Evolutionary conservation across 2,329 filamentous ascomycete species (phyloP).

Genomic region (Cercospora brassicicola): DNA sequence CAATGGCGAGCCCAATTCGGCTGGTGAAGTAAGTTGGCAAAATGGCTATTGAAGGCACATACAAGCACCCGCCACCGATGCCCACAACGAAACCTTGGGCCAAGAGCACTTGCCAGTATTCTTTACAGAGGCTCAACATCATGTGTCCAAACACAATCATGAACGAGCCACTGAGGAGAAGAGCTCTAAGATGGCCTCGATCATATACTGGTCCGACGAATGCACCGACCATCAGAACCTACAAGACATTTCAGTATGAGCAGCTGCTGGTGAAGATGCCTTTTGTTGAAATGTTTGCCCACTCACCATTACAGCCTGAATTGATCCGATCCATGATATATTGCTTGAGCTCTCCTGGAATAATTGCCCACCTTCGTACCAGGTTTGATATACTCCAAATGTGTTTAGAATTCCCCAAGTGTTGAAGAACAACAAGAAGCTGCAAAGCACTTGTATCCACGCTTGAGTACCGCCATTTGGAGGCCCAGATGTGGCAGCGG

Average conservation of each 20-base stretch:
- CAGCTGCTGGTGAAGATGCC: background rate
- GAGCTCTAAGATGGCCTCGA: slow-evolving; percentile 48
- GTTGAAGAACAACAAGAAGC: slow-evolving; percentile 52
- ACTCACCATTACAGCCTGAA: slow-evolving; percentile 48
- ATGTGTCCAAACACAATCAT: slow-evolving; percentile 53
- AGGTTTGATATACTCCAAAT: slow-evolving; percentile 52
- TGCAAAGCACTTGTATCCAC: slow-evolving; percentile 51
- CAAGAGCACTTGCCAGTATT: slow-evolving; percentile 54
- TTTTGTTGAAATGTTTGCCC: background rate
- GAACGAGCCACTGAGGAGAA: slow-evolving; percentile 47
- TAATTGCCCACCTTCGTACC: slow-evolving; percentile 49
- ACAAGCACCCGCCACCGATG: slow-evolving; percentile 47
- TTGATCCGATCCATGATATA: slow-evolving; percentile 48
- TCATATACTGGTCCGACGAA: slow-evolving; percentile 54
- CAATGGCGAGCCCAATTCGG: slow-evolving; percentile 48
- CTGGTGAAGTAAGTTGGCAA: slow-evolving; percentile 52
- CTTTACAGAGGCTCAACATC: slow-evolving; percentile 51
- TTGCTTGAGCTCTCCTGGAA: slow-evolving; percentile 32
- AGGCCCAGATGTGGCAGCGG: background rate
- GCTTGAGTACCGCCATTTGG: slow-evolving; percentile 46
- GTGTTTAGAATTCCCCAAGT: slow-evolving; percentile 50
- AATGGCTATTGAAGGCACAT: slow-evolving; percentile 50
- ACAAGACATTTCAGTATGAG: background rate
- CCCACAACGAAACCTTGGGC: slow-evolving; percentile 53
- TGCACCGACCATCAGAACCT: slow-evolving; percentile 47